A percentile compares a stretch with the other conserved stretches of the same genome.
phyloP scores from a whole-genome alignment of 2,329 filamentous ascomycete species.

The Arthroderma sp. region DNA sequence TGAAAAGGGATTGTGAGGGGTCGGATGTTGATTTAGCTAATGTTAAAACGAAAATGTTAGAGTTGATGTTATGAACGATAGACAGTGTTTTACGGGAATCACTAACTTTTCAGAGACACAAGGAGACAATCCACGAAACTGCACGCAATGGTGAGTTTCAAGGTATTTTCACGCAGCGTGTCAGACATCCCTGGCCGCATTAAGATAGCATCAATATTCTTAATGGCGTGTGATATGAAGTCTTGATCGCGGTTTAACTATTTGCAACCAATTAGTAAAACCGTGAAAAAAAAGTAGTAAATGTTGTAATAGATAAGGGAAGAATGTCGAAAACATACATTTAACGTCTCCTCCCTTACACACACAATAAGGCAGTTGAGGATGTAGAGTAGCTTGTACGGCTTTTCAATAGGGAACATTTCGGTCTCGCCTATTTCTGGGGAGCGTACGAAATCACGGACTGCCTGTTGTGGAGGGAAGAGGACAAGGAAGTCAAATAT shows the following conservation, averaged over 20 bases:
- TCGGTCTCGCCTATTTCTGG: conserved; percentile 43
- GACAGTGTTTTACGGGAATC: neutral
- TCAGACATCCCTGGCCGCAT: conserved; percentile 45
- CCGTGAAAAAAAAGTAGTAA: neutral
- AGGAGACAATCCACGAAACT: conserved; percentile 48
- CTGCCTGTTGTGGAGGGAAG: conserved; percentile 55
- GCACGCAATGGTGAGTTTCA: conserved; percentile 41
- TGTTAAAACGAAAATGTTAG: neutral
- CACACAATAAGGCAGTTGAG: conserved; percentile 55
- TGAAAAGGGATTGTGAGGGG: conserved; percentile 17
- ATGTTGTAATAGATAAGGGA: neutral
- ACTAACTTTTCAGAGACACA: conserved; percentile 43
- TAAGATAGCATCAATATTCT: conserved; percentile 49
- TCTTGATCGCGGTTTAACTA: conserved; percentile 24
- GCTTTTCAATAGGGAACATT: conserved; percentile 56
- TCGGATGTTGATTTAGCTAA: conserved; percentile 18
- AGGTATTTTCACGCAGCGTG: conserved; percentile 32
- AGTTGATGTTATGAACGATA: no score
- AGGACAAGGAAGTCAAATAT: conserved; percentile 59
- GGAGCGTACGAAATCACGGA: conserved; percentile 49
- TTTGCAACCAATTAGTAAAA: conserved; percentile 15
- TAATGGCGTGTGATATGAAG: conserved; percentile 37
- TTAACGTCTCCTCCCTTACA: conserved; percentile 38
- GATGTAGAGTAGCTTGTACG: conserved; percentile 63
- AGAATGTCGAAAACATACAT: conserved; percentile 17